A percentile compares a stretch with the other conserved stretches of the same genome.
These are phyloP conservation scores for Pelargonium nanum DNA, from an alignment of 345 rosid genomes.

Conservation along the genomic window DNA sequence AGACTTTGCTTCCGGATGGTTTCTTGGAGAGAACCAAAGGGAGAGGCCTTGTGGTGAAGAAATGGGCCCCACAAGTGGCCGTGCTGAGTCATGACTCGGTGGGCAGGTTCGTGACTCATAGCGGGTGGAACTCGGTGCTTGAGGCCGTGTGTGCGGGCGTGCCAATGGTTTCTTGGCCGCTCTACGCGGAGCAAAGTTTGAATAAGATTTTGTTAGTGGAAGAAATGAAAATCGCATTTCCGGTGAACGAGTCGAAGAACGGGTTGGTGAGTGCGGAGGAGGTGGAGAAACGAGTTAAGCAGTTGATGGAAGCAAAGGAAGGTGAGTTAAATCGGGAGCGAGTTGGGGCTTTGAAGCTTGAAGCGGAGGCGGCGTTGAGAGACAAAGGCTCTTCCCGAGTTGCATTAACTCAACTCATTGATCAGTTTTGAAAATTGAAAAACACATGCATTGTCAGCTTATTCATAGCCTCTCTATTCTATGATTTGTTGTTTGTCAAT, in stretches of 20 bases:
- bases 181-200: conserved; percentile 38
- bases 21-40: conserved; percentile 27
- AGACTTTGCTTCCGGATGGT: conserved; percentile 31
- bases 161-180: conserved; percentile 49
- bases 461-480: too few relatives aligned
- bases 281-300: conserved; percentile 42
- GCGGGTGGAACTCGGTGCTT: conserved; percentile 28
- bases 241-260: conserved; percentile 25
- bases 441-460: too few relatives aligned
- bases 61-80: conserved; percentile 19
- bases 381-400: conserved; percentile 34
- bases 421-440: too few relatives aligned
- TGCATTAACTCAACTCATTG: conserved; percentile 18
- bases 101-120: conserved; percentile 25
- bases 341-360: conserved; percentile 22
- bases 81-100: conserved; percentile 12
- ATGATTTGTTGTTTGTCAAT: too few relatives aligned
- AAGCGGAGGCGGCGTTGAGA: conserved; percentile 24
- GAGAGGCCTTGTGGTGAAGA: conserved; percentile 19
- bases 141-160: conserved; percentile 18
- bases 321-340: conserved; percentile 21
- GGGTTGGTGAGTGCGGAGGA: conserved; percentile 36
- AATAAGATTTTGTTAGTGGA: conserved; percentile 38
- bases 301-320: conserved; percentile 34
- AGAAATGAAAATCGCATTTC: conserved; percentile 40